Percentiles rank a stretch among this genome's conserved stretches.
These are phyloP conservation scores for Globisporangium spinosum DNA, from an alignment of 352 stramenopile species.

Conservation along the genomic window DNA sequence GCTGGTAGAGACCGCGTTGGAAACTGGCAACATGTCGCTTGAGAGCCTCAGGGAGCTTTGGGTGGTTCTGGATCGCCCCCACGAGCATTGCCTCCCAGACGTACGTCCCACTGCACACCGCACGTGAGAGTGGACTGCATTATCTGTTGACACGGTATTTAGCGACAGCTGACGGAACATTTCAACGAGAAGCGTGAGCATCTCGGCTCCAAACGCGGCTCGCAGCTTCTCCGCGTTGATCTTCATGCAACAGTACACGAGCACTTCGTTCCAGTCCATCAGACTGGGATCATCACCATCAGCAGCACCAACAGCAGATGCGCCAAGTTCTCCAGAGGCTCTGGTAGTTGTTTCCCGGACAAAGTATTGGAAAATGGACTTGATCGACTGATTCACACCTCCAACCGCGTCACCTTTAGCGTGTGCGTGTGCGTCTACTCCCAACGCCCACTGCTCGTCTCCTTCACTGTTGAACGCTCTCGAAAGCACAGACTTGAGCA, in stretches of 20 bases:
- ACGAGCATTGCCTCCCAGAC: constrained; percentile 47
- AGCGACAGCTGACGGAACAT: constrained; percentile 26
- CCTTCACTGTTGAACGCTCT: not conserved
- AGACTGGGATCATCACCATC: not conserved
- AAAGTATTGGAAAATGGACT: constrained; percentile 16
- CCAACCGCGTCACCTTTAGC: not conserved
- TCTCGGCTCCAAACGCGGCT: constrained; percentile 21
- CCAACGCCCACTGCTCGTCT: constrained; percentile 18
- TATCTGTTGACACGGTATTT: not conserved
- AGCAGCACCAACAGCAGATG: not conserved
- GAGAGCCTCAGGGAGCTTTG: constrained; percentile 22
- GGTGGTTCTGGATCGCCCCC: constrained; percentile 21
- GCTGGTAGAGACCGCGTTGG: constrained; percentile 12
- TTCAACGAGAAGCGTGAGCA: constrained; percentile 12
- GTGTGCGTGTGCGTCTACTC: constrained; percentile 4
- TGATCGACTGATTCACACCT: not conserved
- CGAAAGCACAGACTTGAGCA: constrained; percentile 11
- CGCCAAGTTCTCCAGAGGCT: not conserved
- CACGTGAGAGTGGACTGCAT: not conserved
- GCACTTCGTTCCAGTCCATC: constrained; percentile 33
- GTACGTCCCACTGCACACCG: constrained; percentile 8
- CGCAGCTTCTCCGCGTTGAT: constrained; percentile 30
- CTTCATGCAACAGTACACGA: constrained; percentile 31
- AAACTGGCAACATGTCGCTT: constrained; percentile 30
- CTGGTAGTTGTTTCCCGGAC: not conserved